Base-by-base conservation (phyloP, 225 moss, liverwort and hornwort genomes). In the Physcomitrium patens region DNA sequence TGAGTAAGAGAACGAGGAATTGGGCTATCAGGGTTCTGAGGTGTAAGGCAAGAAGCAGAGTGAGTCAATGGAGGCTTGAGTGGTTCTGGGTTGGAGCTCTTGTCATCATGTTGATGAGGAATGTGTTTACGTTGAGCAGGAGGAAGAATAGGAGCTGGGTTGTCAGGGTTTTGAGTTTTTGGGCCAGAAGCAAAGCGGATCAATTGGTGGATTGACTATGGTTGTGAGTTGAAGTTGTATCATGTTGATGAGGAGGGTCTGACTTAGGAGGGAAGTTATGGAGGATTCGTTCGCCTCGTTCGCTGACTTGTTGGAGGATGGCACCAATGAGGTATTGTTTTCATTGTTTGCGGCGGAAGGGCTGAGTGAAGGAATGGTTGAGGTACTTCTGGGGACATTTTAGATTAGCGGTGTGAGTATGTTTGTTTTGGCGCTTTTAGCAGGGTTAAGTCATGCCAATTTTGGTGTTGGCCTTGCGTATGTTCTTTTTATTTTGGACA, bases 261-360 rank as follows among this genome's bases (percentile, higher is more conserved):
- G 12, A 7, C 14, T 6, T 44, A 2, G 45, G 7, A 0, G n/a
- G 41, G 10, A 62, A 51, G 18, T 41, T 46, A 80, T 80, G 80
- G 80, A 80, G 59, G 80, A 80, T 24, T 49, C 63, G 37, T 64
- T 70, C 2, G 64, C 49, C 37, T 54, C 75, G n/a, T 80, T 80
- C 27, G 75, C 70, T 3, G 70, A 76, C n/a, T 42, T 80, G 69
- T 27, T 71, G 70, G 80, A 65, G 2, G 69, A 57, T 57, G 63
- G 42, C 59, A 50, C n/a, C 9, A 50, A 75, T 66, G 65, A 65
- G 64, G 69, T 67, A 44, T 24, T 28, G 9, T 37, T 46, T 27
- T 3, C 12, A 1, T 15, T 49, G 49, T 49, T 49, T 49, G 13
- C 15, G 13, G 49, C 14, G 49, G 49, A 10, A 49, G 9, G 10